A percentile compares a stretch with the other conserved stretches of the same genome.
These are phyloP conservation scores for Neoarthrinium moseri DNA, from an alignment of 2,329 filamentous ascomycete genomes.

Conservation along the genomic window DNA sequence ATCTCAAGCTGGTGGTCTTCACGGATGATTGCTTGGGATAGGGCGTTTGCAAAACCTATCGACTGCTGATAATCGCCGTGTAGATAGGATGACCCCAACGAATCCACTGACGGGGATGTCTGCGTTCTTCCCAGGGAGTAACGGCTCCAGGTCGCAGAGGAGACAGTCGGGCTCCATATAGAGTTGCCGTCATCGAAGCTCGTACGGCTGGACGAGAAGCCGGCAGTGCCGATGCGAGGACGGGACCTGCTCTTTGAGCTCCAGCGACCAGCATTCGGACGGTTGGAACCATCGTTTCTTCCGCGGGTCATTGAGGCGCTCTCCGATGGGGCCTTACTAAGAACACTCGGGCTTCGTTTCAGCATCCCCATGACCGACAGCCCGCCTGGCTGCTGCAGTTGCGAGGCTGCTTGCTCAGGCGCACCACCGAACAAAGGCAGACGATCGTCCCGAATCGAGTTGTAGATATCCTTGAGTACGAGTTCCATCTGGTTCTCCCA, in stretches of 20 bases:
- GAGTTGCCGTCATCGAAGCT: constrained; percentile 90
- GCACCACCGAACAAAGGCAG: constrained; percentile 75
- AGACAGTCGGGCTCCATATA: constrained; percentile 80
- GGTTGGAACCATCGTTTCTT: constrained; percentile 60
- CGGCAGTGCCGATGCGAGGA: constrained; percentile 73
- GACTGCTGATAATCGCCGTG: constrained; percentile 89
- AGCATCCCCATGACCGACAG: constrained; percentile 76
- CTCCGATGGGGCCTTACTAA: constrained; percentile 92
- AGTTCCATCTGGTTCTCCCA: constrained; percentile 90
- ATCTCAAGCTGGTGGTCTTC: constrained; percentile 68
- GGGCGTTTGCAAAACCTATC: constrained; percentile 94
- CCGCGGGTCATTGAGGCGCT: constrained; percentile 64
- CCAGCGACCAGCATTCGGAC: constrained; percentile 66
- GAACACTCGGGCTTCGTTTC: constrained; percentile 82
- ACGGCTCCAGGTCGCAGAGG: constrained; percentile 95
- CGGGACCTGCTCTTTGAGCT: constrained; percentile 82
- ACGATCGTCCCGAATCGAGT: constrained; percentile 82
- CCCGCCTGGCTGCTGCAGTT: constrained; percentile 52
- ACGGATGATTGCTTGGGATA: constrained; percentile 94
- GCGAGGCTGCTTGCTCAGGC: constrained; percentile 45
- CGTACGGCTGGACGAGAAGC: constrained; percentile 85
- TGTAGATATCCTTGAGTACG: constrained; percentile 91
- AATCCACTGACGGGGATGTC: constrained; percentile 89
- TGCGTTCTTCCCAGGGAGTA: constrained; percentile 89
- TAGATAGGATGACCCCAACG: constrained; percentile 74